Evolutionary conservation across 148 eudicot species (phyloP).

Genomic region (Spergularia bocconei): DNA sequence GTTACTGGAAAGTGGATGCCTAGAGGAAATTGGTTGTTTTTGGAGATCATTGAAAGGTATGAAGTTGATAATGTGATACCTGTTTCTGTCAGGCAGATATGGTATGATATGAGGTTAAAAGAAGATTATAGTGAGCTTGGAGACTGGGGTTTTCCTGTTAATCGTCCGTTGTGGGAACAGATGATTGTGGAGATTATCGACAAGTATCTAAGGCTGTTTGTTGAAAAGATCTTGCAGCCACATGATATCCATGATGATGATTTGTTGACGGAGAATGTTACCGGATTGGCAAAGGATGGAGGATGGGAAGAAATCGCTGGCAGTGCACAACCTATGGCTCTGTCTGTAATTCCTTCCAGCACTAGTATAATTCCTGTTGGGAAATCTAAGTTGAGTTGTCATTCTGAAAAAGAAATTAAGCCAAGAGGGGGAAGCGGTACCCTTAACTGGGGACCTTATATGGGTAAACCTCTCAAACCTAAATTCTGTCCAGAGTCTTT

Average conservation of each 20-base stretch:
- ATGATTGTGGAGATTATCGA: conserved; percentile 40
- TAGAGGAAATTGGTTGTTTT: conserved; percentile 77
- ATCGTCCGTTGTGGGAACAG: conserved; percentile 43
- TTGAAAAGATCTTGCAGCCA: conserved; percentile 34
- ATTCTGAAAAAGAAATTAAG: neutral
- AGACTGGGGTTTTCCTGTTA: conserved; percentile 58
- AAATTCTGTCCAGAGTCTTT: conserved; percentile 49
- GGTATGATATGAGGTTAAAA: conserved; percentile 71
- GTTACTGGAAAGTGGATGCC: conserved; percentile 51
- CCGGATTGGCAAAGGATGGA: neutral
- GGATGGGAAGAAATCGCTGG: neutral
- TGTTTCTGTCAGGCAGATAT: conserved; percentile 74
- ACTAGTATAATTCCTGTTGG: neutral
- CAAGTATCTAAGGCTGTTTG: conserved; percentile 39
- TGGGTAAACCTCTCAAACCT: conserved; percentile 31
- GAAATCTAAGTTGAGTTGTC: neutral
- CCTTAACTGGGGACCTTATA: conserved; percentile 35
- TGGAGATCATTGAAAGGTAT: conserved; percentile 50
- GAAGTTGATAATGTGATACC: conserved; percentile 41
- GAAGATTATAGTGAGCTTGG: conserved; percentile 35
- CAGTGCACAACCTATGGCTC: conserved; percentile 14
- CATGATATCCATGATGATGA: conserved; percentile 9
- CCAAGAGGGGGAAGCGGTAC: neutral
- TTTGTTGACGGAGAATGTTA: conserved; percentile 11
- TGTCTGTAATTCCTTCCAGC: conserved; percentile 25